Base-by-base conservation (phyloP, 1,284 basidiomycete genomes). In the Malassezia brasiliensis region DNA sequence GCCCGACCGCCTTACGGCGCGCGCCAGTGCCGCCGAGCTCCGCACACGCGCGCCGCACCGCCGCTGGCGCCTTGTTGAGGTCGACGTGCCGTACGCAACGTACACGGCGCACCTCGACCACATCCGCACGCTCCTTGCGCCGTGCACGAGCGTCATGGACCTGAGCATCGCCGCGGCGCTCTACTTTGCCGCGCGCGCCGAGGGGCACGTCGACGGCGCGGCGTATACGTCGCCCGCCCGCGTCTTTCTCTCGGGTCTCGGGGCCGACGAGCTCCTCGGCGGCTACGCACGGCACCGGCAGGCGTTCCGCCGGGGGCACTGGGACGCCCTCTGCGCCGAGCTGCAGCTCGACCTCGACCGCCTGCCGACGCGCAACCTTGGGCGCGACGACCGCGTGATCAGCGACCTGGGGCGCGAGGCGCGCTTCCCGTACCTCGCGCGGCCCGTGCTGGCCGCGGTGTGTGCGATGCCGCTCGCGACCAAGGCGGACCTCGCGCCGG, bases 181-280 rank as follows among this genome's bases (percentile, higher is more conserved):
- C 5, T 96, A 86, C 75, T 98, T 98, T 70, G 93, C 93, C 3
- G 85, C 90, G 1, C 79, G 85, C 36, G 90, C 87, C 0, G 9
- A 19, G 3, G 50, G 55, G 3, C 1, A 5, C 5, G 47, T 55
- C 10, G n/a, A 34, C 25, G 47, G 51, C n/a, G 28, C 12, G 3
- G 20, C 53, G 7, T 93, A 94, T 74, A 79, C 77, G 0, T 88
- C 86, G 54, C 75, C 79, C 3, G 88, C 93, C 0, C 82, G 83
- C 39, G 90, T 96, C 0, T 79, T 96, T 15, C 76, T 99, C 20
- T 93, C 85, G 56, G 94, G 94, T 0, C 78, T 99, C 2, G 94
- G 94, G 0, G 89, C 94, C 0, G 93, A 98, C 72, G 93, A 98
- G 74, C 80, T 96, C 28, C 79, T 98, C 0, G 94, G 89, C 1